phyloP scores from a whole-genome alignment of 768 basidiomycete species.

The Clitopilus passeckerianus region DNA sequence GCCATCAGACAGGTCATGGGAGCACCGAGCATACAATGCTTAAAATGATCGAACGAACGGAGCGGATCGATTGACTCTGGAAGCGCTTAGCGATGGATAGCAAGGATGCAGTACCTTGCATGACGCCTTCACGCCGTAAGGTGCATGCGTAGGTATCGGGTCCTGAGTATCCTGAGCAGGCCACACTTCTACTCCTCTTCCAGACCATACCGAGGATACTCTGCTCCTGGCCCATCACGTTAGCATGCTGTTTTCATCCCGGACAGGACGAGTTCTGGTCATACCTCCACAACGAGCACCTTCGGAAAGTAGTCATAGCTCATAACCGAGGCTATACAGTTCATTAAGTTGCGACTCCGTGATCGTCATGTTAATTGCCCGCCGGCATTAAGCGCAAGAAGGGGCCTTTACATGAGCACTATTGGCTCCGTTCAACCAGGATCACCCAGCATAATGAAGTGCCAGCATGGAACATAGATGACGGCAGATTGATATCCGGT shows the following conservation, averaged over 20 bases:
- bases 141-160: not conserved
- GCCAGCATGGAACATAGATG: not conserved
- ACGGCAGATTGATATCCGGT: not conserved
- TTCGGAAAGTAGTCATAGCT: not conserved
- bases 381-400: not conserved
- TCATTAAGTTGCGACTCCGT: not conserved
- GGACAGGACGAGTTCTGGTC: not conserved
- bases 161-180: not conserved
- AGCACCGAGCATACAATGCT: not conserved
- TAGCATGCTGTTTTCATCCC: not conserved
- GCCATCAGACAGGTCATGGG: not conserved
- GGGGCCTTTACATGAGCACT: not conserved
- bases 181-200: too few species aligned
- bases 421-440: not conserved
- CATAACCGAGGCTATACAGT: not conserved
- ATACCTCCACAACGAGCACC: not conserved
- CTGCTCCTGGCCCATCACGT: not conserved
- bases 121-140: too few species aligned
- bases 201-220: not conserved
- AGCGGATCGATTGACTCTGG: not conserved
- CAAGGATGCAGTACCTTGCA: not conserved
- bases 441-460: not conserved
- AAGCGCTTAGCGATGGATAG: not conserved
- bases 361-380: not conserved
- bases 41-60: not conserved